A percentile compares a stretch with the other conserved stretches of the same genome.
Evolutionary conservation across 345 rosid genomes (phyloP).

Genomic region (Heritiera littoralis): DNA sequence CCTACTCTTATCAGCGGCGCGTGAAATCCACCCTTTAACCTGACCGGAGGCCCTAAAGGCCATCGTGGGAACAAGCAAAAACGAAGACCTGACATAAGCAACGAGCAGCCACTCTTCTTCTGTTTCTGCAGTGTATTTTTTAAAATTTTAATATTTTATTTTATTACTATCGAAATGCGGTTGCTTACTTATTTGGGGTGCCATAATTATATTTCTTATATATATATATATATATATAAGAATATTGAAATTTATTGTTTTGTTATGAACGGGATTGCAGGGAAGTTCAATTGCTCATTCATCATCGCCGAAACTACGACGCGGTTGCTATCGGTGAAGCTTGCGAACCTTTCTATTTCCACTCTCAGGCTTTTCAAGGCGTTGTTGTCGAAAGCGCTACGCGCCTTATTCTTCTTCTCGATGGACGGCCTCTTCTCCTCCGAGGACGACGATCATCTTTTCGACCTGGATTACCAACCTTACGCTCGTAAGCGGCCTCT

Average conservation of each 20-base stretch:
- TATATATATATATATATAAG: too few relatives aligned
- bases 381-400: slow-evolving; percentile 26
- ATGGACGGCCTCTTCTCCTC: slow-evolving; percentile 37
- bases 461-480: slow-evolving; percentile 28
- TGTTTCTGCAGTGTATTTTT: not conserved
- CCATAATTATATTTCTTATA: not conserved
- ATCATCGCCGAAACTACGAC: slow-evolving; percentile 22
- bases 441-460: slow-evolving; percentile 30
- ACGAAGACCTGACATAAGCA: not conserved
- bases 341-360: slow-evolving; percentile 24
- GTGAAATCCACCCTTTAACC: not conserved
- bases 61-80: not conserved
- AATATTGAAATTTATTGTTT: not conserved
- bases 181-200: not conserved
- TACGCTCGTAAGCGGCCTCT: slow-evolving; percentile 26
- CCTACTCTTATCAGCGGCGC: not conserved
- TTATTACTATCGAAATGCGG: not conserved
- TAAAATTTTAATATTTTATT: not conserved
- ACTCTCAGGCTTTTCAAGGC: slow-evolving; percentile 26
- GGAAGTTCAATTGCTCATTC: slow-evolving; percentile 24
- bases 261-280: slow-evolving; percentile 24
- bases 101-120: not conserved
- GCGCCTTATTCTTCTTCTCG: slow-evolving; percentile 17
- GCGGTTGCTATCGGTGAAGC: slow-evolving; percentile 36
- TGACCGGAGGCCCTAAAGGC: too few relatives aligned